Percentiles rank a stretch among this genome's conserved stretches.
Evolutionary conservation across 768 basidiomycete species (phyloP).

Genomic region (Mycena galericulata): DNA sequence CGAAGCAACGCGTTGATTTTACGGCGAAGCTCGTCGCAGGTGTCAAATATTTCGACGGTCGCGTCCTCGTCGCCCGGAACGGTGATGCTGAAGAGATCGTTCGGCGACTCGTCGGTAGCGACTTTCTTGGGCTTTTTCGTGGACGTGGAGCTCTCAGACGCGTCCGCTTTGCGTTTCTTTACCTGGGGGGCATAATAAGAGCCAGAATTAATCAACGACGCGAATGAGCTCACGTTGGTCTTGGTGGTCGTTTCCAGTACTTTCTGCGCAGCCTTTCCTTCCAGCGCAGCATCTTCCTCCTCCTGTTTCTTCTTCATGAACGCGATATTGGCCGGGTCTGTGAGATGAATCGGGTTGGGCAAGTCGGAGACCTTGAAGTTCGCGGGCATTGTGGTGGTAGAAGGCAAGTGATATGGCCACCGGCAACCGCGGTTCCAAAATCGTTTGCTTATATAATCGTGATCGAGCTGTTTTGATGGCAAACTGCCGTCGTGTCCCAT

Average conservation of each 20-base stretch:
- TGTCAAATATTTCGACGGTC: conserved; percentile 1
- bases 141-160: not conserved
- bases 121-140: not conserved
- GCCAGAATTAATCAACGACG: not conserved
- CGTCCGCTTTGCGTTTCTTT: conserved; percentile 5
- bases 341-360: conserved; percentile 18
- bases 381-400: not conserved
- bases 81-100: not conserved
- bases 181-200: not conserved
- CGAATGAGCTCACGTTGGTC: not conserved
- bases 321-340: conserved; percentile 7
- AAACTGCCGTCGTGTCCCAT: too few species aligned
- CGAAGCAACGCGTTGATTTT: conserved; percentile 1
- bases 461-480: too few species aligned
- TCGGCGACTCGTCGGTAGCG: not conserved
- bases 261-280: conserved; percentile 4
- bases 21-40: conserved; percentile 3
- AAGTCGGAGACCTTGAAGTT: not conserved
- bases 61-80: not conserved
- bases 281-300: not conserved
- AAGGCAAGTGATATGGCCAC: too few species aligned
- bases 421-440: too few species aligned
- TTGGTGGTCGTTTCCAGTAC: conserved; percentile 2
- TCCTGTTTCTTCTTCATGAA: conserved; percentile 10
- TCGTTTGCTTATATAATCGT: too few species aligned